These are phyloP conservation scores for Calcarisporium arbuscula DNA, from an alignment of 2,329 filamentous ascomycete species.

Conservation along the genomic window DNA sequence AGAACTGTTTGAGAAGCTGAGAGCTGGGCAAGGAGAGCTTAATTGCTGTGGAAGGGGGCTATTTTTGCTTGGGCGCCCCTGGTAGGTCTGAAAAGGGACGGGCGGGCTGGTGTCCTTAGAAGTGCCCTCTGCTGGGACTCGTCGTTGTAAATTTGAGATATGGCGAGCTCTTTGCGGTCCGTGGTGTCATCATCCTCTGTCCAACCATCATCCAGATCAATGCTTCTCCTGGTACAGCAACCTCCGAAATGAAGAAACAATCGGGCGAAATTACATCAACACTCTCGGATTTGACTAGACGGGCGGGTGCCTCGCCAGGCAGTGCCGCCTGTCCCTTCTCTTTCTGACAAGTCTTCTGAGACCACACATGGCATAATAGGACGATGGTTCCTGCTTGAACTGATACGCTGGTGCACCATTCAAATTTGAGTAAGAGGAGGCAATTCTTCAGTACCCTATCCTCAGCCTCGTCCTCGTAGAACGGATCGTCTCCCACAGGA, in stretches of 20 bases:
- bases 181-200: constrained; percentile 26
- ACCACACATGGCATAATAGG: constrained; percentile 45
- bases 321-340: constrained; percentile 29
- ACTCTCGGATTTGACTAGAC: constrained; percentile 14
- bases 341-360: constrained; percentile 43
- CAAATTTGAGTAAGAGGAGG: too few species aligned
- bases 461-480: constrained; percentile 13
- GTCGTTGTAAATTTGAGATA: constrained; percentile 6
- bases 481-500: too few species aligned
- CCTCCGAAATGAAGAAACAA: constrained; percentile 14
- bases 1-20: constrained; percentile 57
- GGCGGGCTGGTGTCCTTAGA: constrained; percentile 11
- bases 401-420: constrained; percentile 8
- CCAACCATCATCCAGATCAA: constrained; percentile 44
- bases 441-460: too few species aligned
- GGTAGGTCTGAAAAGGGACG: constrained; percentile 10
- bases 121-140: constrained; percentile 3
- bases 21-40: constrained; percentile 10
- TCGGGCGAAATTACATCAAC: constrained; percentile 36
- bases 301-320: constrained; percentile 19
- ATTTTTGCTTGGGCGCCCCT: constrained; percentile 3
- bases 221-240: constrained; percentile 42
- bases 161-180: constrained; percentile 23
- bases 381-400: constrained; percentile 52
- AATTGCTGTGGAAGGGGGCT: too few species aligned